Conservation (phyloP, 805 yeast species). For the Pichia thaimueangensis region DNA sequence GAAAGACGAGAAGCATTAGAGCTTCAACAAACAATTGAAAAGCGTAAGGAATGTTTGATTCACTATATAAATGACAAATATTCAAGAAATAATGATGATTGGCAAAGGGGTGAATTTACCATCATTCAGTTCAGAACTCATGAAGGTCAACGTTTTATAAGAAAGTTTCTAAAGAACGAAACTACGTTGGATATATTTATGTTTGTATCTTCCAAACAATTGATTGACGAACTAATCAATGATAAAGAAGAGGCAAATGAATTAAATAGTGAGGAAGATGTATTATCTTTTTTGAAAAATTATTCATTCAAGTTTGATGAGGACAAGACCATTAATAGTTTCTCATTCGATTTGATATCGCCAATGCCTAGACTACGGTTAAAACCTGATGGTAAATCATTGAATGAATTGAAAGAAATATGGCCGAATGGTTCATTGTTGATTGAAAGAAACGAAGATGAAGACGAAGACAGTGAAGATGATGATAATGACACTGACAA, state of each 20-base stretch:
- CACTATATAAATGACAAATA: conserved; percentile 7
- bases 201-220: conserved; percentile 39
- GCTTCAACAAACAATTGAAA: not conserved
- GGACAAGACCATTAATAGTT: conserved; percentile 15
- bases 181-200: conserved; percentile 43
- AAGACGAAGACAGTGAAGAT: conserved; percentile 19
- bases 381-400: conserved; percentile 16
- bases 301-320: conserved; percentile 6
- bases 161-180: conserved; percentile 35
- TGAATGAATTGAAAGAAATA: conserved; percentile 25
- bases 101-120: conserved; percentile 29
- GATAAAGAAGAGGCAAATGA: conserved; percentile 8
- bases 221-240: conserved; percentile 12
- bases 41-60: conserved; percentile 3
- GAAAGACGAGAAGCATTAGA: conserved; percentile 20
- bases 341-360: conserved; percentile 30
- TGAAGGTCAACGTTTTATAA: conserved; percentile 43
- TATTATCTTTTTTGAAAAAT: conserved; percentile 10
- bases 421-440: conserved; percentile 36
- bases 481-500: conserved; percentile 14
- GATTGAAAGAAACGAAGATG: conserved; percentile 24
- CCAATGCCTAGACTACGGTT: conserved; percentile 32
- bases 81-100: conserved; percentile 9
- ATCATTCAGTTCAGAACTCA: conserved; percentile 51
- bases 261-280: conserved; percentile 12